Percentiles rank a stretch among this genome's conserved stretches.
Evolutionary conservation across 148 eudicot species (phyloP).

Genomic region (Rhododendron henanense): DNA sequence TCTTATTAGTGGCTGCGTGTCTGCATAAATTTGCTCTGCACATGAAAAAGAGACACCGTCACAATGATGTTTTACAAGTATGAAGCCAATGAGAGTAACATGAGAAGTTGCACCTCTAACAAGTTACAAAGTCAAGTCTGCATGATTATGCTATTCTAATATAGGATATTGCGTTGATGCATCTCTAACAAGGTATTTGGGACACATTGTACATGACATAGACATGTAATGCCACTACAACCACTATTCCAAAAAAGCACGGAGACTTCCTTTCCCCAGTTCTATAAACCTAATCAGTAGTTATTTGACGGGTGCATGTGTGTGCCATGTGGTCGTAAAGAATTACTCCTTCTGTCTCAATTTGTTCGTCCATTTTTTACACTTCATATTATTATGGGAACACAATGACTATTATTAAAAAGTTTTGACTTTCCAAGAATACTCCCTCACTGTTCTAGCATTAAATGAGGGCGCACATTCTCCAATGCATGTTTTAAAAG

Average conservation of each 20-base stretch:
- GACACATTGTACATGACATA: not conserved
- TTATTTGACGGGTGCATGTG: not conserved
- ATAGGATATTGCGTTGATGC: not conserved
- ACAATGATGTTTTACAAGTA: not conserved
- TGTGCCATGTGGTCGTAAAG: not conserved
- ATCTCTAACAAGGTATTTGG: not conserved
- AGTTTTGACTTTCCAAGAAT: not conserved
- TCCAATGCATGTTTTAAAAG: not conserved
- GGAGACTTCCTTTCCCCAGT: not conserved
- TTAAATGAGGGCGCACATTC: not conserved
- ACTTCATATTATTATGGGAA: not conserved
- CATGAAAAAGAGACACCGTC: not conserved
- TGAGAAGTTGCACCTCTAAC: not conserved
- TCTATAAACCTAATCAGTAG: not conserved
- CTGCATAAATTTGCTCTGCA: conserved; percentile 89
- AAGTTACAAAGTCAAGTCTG: not conserved
- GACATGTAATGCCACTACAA: not conserved
- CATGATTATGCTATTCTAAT: not conserved
- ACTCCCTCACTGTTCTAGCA: not conserved
- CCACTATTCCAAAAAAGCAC: not conserved
- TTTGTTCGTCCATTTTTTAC: not conserved
- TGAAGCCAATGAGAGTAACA: not conserved
- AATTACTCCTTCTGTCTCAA: not conserved
- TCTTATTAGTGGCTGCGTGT: conserved; percentile 81
- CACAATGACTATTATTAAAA: not conserved